Evolutionary conservation across 2,329 filamentous ascomycete genomes (phyloP).

Genomic region (Chaetomiaceae sp.): DNA sequence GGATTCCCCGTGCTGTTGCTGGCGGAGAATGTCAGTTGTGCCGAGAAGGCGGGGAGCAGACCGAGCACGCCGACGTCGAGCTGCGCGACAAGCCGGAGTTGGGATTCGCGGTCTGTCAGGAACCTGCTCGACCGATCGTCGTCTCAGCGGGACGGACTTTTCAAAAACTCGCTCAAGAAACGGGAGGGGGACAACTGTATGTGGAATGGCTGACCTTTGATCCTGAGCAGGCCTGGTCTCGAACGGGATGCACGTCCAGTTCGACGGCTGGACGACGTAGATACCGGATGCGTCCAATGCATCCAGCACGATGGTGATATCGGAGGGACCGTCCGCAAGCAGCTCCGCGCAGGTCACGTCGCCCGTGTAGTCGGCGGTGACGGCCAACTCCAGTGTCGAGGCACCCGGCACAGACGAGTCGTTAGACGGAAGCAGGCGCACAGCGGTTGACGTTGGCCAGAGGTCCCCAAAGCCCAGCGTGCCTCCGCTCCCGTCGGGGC

Average conservation of each 20-base stretch:
- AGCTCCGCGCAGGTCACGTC: neutral
- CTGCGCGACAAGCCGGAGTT: neutral
- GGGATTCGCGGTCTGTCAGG: neutral
- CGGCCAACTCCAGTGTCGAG: neutral
- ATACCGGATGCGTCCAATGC: neutral
- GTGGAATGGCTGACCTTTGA: neutral
- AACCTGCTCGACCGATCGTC: too few relatives aligned
- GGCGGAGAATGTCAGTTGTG: neutral
- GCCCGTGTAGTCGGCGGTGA: neutral
- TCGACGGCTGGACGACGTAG: neutral
- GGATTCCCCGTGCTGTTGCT: neutral
- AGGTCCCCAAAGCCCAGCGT: neutral
- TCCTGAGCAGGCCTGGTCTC: neutral
- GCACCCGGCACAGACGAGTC: neutral
- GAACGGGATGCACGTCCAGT: slow-evolving; percentile 1
- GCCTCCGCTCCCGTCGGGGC: neutral
- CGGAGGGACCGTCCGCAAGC: neutral
- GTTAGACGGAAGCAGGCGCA: neutral
- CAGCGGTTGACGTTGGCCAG: neutral
- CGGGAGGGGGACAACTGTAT: too few relatives aligned
- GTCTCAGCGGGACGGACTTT: too few relatives aligned
- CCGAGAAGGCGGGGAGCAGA: neutral
- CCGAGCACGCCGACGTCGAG: neutral
- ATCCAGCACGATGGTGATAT: neutral
- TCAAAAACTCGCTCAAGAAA: too few relatives aligned